Evolutionary conservation across 73 alveolate genomes (phyloP).

Genomic region (Paramecium biaurelia): DNA sequence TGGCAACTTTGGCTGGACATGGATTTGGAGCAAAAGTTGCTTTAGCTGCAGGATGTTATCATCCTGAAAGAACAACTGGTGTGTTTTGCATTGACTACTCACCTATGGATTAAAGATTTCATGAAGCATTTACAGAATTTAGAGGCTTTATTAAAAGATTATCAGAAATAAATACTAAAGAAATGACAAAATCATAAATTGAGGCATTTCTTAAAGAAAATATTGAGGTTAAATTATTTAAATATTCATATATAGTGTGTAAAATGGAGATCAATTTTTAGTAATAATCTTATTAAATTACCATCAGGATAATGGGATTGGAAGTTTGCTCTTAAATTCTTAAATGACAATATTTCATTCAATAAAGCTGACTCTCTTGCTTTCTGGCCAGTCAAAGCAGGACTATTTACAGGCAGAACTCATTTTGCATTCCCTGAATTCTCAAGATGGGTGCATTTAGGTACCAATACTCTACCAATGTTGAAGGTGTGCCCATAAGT

Average conservation of each 20-base stretch:
- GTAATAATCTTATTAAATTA: constrained; percentile 55
- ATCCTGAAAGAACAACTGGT: constrained; percentile 83
- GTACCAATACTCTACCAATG: constrained; percentile 87
- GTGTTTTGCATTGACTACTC: constrained; percentile 81
- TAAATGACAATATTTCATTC: constrained; percentile 47
- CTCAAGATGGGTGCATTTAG: constrained; percentile 85
- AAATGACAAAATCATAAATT: constrained; percentile 38
- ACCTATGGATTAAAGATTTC: constrained; percentile 81
- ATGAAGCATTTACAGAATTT: constrained; percentile 78
- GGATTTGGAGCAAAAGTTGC: constrained; percentile 93
- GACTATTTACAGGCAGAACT: constrained; percentile 76
- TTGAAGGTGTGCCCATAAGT: constrained; percentile 82
- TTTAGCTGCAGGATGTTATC: constrained; percentile 76
- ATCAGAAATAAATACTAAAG: constrained; percentile 32
- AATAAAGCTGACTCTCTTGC: constrained; percentile 75
- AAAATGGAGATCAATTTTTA: constrained; percentile 80
- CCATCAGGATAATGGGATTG: constrained; percentile 31
- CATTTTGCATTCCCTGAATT: constrained; percentile 78
- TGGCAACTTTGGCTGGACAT: constrained; percentile 89
- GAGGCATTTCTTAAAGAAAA: constrained; percentile 52
- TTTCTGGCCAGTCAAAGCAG: constrained; percentile 72
- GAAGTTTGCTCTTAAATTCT: constrained; percentile 34
- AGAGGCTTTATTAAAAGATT: constrained; percentile 62
- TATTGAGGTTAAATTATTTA: constrained; percentile 14
- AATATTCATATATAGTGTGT: constrained; percentile 53